phyloP scores from a whole-genome alignment of 768 basidiomycete genomes.

The Termitomyces sp. region DNA sequence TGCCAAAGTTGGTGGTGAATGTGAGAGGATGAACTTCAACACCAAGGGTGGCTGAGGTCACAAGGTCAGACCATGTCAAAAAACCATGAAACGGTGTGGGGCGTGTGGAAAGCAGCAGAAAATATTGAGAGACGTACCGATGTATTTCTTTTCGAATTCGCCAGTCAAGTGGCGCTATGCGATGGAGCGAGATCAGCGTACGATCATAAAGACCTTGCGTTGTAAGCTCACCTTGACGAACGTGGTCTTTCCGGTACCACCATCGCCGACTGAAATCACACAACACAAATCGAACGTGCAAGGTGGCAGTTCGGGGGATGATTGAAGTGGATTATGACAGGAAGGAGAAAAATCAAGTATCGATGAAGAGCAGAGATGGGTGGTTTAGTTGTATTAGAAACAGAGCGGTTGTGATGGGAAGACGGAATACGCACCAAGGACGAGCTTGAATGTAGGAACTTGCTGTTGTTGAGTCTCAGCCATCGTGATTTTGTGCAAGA shows the following conservation, averaged over 20 bases:
- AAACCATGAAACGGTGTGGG: conserved; percentile 10
- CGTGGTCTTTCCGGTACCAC: conserved; percentile 96
- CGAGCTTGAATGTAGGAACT: conserved; percentile 96
- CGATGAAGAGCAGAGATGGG: conserved; percentile 42
- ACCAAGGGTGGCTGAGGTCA: conserved; percentile 84
- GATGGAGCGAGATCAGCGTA: conserved; percentile 44
- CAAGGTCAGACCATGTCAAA: conserved; percentile 7
- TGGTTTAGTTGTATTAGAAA: conserved; percentile 28
- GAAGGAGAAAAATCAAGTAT: conserved; percentile 32
- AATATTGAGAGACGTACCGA: conserved; percentile 54
- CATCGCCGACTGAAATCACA: conserved; percentile 73
- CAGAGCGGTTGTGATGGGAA: conserved; percentile 5
- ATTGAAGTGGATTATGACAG: conserved; percentile 12
- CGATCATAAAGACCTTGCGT: conserved; percentile 36
- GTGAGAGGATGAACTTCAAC: conserved; percentile 97
- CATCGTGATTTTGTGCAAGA: conserved; percentile 14
- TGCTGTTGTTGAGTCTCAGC: conserved; percentile 23
- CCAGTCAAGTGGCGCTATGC: conserved; percentile 93
- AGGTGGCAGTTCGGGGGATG: conserved; percentile 3
- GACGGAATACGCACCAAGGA: conserved; percentile 70
- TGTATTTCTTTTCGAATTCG: conserved; percentile 99
- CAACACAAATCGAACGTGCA: conserved; percentile 16
- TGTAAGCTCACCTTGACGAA: conserved; percentile 81
- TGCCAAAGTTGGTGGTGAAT: conserved; percentile 98
- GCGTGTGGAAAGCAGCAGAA: conserved; percentile 15